Base-by-base conservation (phyloP, 108 stramenopile species). In the Conticribra guillardii region DNA sequence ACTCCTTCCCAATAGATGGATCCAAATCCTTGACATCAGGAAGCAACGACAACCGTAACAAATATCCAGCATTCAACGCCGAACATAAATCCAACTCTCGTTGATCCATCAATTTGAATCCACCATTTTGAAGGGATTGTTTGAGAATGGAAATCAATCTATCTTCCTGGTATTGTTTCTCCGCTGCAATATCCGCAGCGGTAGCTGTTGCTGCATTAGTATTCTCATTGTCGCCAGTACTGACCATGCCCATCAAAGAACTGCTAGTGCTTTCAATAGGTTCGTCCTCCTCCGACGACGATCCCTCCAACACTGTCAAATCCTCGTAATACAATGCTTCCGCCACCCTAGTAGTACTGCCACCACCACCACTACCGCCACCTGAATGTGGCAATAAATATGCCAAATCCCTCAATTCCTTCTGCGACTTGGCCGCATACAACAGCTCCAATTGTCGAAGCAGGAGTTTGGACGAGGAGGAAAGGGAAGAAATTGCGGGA, bases 31-130 rank as follows among this genome's bases (percentile, higher is more conserved):
- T 75, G 1, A 90, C 54, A 64, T 90, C 86, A 11, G 89, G 86
- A 23, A 80, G 57, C 47, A 91, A 76, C 9, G 89, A 89, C 14
- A 94, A 54, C 19, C 93, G 76, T 18, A 95, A 57, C 19, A 91
- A 76, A 60, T 95, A 91, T 9, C 90, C 93, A 18, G 85, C 84
- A 67, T 95, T 95, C 7, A 94, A 65, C 34, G 89, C 83, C 4
- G 85, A 80, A 57, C 90, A 91, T 17, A 94, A 76, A 74, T 89
- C 89, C 30, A 90, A 67, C 70, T 94, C 93, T 44, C 93, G 82
- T 50, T 76, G 61, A 11, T 76, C 70, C 65, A 94, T 74, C 9
- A 84, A 72, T 47, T 82, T 61, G 76, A 83, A 93, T 7, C 92
- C 92, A 33, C 89, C 87, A 74, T 93, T 86, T 56, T 89, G 73